These are phyloP conservation scores for Lachancea sp. DNA, from an alignment of 805 yeast species.

Conservation along the genomic window DNA sequence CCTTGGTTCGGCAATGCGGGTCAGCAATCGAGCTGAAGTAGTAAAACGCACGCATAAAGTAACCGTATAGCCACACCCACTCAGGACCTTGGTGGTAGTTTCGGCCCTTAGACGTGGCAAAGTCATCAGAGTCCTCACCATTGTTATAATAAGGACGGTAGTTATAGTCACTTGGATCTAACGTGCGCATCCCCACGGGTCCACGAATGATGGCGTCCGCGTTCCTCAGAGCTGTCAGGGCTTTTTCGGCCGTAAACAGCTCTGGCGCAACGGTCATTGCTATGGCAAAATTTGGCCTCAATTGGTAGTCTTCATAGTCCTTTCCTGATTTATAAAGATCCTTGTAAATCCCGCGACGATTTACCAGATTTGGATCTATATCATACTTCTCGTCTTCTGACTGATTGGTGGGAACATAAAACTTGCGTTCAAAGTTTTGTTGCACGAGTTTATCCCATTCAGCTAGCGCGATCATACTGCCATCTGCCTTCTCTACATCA, in stretches of 20 bases:
- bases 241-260: slow-evolving; percentile 58
- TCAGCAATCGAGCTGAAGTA: slow-evolving; percentile 42
- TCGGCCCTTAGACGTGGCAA: slow-evolving; percentile 90
- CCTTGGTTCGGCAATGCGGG: slow-evolving; percentile 31
- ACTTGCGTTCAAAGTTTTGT: slow-evolving; percentile 71
- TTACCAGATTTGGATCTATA: slow-evolving; percentile 58
- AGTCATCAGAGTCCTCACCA: slow-evolving; percentile 73
- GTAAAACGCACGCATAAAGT: slow-evolving; percentile 72
- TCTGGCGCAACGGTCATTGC: slow-evolving; percentile 97
- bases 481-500: slow-evolving; percentile 54
- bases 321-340: slow-evolving; percentile 78
- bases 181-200: slow-evolving; percentile 83
- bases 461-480: slow-evolving; percentile 46
- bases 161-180: slow-evolving; percentile 89
- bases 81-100: slow-evolving; percentile 99
- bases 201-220: slow-evolving; percentile 79
- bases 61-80: slow-evolving; percentile 93
- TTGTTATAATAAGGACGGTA: slow-evolving; percentile 87
- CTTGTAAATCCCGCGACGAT: slow-evolving; percentile 91
- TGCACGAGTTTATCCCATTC: slow-evolving; percentile 71
- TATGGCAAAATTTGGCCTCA: slow-evolving; percentile 86
- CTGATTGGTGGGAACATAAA: slow-evolving; percentile 64
- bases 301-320: slow-evolving; percentile 87
- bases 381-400: slow-evolving; percentile 54
- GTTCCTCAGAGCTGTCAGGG: slow-evolving; percentile 53